Conservation (phyloP, 495 filamentous ascomycete species). For the Hypoxylon lienhwacheense region DNA sequence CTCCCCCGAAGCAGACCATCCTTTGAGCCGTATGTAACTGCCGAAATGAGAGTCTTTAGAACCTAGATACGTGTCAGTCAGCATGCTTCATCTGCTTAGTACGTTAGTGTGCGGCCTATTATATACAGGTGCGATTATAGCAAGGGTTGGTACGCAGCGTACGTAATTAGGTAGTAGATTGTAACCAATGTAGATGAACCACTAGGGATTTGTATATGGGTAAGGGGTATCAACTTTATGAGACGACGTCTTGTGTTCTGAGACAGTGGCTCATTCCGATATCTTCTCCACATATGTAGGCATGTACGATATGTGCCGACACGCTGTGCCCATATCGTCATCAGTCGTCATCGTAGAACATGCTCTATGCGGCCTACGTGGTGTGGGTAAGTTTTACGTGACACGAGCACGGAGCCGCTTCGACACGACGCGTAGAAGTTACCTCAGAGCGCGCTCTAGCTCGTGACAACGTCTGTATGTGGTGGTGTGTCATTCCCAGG, state of each 20-base stretch:
- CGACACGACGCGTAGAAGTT: no score
- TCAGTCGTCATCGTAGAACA: neutral
- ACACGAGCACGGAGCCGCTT: no score
- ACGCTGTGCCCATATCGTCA: neutral
- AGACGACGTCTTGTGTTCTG: neutral
- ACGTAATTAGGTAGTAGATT: neutral
- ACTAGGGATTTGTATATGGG: neutral
- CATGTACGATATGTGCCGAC: neutral
- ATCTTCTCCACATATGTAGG: neutral
- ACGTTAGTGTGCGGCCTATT: neutral
- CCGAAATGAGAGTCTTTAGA: no score
- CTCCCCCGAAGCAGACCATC: no score
- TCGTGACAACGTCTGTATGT: neutral
- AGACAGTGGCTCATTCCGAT: neutral
- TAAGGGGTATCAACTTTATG: neutral
- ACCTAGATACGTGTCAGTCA: no score
- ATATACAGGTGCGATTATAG: no score
- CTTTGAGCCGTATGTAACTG: no score
- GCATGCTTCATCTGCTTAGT: no score
- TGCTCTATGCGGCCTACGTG: no score
- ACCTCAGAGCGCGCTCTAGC: neutral
- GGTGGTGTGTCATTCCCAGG: constrained; percentile 1
- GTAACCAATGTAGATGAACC: neutral
- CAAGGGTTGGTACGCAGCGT: no score
- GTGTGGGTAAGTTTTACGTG: no score